phyloP scores from a whole-genome alignment of 2,329 filamentous ascomycete genomes.

The Exophiala xenobiotica region DNA sequence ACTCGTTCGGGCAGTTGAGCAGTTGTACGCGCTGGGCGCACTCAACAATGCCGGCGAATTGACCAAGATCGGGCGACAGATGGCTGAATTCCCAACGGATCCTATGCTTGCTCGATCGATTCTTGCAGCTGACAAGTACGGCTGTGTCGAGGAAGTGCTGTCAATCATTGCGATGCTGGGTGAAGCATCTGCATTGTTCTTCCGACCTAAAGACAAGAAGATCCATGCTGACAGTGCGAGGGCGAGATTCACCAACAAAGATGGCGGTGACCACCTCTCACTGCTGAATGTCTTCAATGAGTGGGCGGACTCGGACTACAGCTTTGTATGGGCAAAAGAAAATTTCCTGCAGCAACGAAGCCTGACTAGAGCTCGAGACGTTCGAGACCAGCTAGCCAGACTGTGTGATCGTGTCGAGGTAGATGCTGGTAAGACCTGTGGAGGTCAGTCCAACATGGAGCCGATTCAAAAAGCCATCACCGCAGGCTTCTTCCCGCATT shows the following conservation, averaged over 20 bases:
- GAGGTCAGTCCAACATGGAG: constrained; percentile 61
- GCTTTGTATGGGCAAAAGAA: constrained; percentile 80
- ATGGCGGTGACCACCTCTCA: constrained; percentile 85
- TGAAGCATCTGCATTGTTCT: constrained; percentile 86
- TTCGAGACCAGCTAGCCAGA: constrained; percentile 87
- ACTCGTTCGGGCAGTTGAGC: constrained; percentile 82
- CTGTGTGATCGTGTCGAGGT: constrained; percentile 94
- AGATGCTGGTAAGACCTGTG: constrained; percentile 63
- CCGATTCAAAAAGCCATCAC: constrained; percentile 87
- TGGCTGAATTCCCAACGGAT: constrained; percentile 92
- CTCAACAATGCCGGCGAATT: constrained; percentile 85
- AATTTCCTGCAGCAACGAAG: constrained; percentile 91
- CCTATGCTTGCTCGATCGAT: constrained; percentile 89
- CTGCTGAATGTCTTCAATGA: constrained; percentile 93
- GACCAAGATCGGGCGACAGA: constrained; percentile 86
- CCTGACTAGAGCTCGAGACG: constrained; percentile 84
- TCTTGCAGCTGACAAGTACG: constrained; percentile 81
- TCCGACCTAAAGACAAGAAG: constrained; percentile 95
- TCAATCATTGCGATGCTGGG: constrained; percentile 93
- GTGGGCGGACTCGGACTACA: constrained; percentile 91
- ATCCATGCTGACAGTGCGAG: constrained; percentile 90
- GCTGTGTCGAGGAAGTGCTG: constrained; percentile 90
- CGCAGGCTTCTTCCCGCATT: constrained; percentile 92
- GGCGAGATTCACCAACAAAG: constrained; percentile 82
- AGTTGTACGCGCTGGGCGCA: constrained; percentile 85